Evolutionary conservation across 352 stramenopile genomes (phyloP), one percentile per base, ranked within the genome.

Genomic region (Pythium brachiatum): DNA sequence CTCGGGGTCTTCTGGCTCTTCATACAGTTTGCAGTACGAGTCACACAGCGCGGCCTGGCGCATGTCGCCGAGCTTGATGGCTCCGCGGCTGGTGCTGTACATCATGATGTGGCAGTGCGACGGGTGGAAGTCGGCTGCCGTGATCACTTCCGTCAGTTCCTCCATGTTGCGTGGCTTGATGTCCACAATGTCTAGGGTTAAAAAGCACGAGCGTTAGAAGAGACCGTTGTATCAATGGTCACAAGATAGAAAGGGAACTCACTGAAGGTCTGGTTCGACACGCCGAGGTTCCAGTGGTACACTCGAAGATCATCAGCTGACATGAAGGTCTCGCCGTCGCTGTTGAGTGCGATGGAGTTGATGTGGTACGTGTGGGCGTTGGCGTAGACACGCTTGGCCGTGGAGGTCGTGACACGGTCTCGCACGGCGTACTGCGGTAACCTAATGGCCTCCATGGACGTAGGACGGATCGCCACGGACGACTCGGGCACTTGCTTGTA

Each of bases 351-450:
- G 54, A 99, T 88, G 39, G 89, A 97, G 77, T 99, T 98, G 75
- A 99, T 98, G 72, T 99, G 95, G 70, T 98, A 99, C 38, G 93
- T 94, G 73, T 99, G 96, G 21, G 94, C 96, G 66, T 99, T 98
- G 0, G 88, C 79, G 63, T 90, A 98, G 16, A 96, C 75, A 38
- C 91, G 77, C 57, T 95, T 95, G 50, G 86, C 65, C 16, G 81
- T 94, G 23, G 90, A 88, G 41, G 83, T 75, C 21, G 81, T 88
- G 18, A 92, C 75, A 20, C 81, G 77, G 8, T 83, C 69, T 18
- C 79, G 78, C 36, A 88, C 72, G 16, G 71, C 62, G 23, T 68
- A 81, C 53, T 84, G 69, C 29, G 83, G 83, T 27, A 93, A 61
- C 26, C 72, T 72, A 52, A 93, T 88, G n/a, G 55, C 53, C 21